Evolutionary conservation across 225 moss, liverwort and hornwort genomes (phyloP).

Genomic region (Physcomitrium patens): DNA sequence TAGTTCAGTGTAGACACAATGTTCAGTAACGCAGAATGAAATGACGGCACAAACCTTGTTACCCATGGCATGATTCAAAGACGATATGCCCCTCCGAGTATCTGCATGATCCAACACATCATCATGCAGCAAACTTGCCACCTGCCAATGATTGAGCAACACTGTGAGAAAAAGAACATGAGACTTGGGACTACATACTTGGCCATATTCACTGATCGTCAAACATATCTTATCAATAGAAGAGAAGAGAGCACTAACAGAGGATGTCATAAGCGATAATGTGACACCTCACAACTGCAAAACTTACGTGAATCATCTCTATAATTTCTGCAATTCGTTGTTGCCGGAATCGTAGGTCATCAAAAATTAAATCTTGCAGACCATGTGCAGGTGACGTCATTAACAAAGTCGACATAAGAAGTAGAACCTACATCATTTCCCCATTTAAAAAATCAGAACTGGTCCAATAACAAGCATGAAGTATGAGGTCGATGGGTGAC

Average conservation of each 20-base stretch:
- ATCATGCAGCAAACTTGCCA: slow-evolving; percentile 98
- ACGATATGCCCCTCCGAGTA: slow-evolving; percentile 93
- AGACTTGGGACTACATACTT: background rate
- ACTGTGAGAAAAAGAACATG: background rate
- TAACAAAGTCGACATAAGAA: slow-evolving; percentile 92
- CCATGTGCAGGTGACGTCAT: slow-evolving; percentile 53
- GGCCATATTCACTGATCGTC: too few relatives aligned
- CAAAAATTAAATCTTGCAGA: slow-evolving; percentile 45
- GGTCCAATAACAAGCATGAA: background rate
- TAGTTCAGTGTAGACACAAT: too few relatives aligned
- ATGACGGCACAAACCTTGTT: slow-evolving; percentile 73
- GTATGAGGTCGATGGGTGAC: slow-evolving; percentile 8
- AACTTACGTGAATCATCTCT: slow-evolving; percentile 97
- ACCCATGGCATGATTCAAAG: slow-evolving; percentile 84
- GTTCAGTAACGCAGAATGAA: background rate
- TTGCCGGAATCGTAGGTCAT: slow-evolving; percentile 70
- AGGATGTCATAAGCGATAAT: background rate
- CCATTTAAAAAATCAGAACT: background rate
- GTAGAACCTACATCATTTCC: slow-evolving; percentile 63
- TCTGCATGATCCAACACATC: slow-evolving; percentile 99
- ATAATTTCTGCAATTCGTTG: slow-evolving; percentile 92
- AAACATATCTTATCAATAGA: too few relatives aligned
- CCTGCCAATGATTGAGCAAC: slow-evolving; percentile 53
- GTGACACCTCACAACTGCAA: slow-evolving; percentile 6
- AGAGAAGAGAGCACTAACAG: background rate